Percentiles rank a stretch among this genome's conserved stretches.
phyloP scores from a whole-genome alignment of 2,329 filamentous ascomycete species.

The Trichoderma atrobrunneum region DNA sequence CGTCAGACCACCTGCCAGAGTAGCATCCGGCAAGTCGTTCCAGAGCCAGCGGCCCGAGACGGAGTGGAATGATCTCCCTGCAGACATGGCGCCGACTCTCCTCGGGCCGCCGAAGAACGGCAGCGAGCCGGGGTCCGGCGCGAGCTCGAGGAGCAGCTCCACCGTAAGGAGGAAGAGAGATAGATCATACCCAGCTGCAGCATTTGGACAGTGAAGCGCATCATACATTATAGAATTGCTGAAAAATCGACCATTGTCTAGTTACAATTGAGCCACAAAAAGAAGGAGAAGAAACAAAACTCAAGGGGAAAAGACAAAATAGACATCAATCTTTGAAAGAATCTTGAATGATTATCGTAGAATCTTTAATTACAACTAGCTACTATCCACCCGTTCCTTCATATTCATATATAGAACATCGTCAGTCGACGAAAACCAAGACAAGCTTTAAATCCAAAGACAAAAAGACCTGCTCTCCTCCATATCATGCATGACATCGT shows the following conservation, averaged over 20 bases:
- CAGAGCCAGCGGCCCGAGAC: conserved; percentile 58
- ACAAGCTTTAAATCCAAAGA: neutral
- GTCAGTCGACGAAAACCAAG: neutral
- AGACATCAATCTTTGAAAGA: neutral
- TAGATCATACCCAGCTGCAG: conserved; percentile 59
- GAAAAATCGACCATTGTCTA: neutral
- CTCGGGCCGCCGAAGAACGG: conserved; percentile 30
- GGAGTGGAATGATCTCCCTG: conserved; percentile 65
- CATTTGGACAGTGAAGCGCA: conserved; percentile 47
- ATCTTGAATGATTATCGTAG: neutral
- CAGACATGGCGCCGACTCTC: conserved; percentile 50
- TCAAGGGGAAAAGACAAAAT: conserved; percentile 2
- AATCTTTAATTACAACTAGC: neutral
- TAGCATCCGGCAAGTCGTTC: conserved; percentile 45
- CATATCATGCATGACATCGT: conserved; percentile 15
- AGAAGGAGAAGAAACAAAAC: neutral
- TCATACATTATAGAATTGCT: neutral
- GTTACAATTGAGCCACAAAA: neutral
- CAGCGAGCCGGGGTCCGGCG: conserved; percentile 37
- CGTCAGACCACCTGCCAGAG: conserved; percentile 26
- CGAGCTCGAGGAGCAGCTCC: conserved; percentile 57
- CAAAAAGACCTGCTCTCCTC: neutral
- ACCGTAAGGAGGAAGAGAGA: conserved; percentile 56
- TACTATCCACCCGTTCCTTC: neutral
- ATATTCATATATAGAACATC: neutral